Evolutionary conservation across 2,329 filamentous ascomycete genomes (phyloP), one percentile per base, ranked within the genome.

Genomic region (Penicillium brevicompactum): DNA sequence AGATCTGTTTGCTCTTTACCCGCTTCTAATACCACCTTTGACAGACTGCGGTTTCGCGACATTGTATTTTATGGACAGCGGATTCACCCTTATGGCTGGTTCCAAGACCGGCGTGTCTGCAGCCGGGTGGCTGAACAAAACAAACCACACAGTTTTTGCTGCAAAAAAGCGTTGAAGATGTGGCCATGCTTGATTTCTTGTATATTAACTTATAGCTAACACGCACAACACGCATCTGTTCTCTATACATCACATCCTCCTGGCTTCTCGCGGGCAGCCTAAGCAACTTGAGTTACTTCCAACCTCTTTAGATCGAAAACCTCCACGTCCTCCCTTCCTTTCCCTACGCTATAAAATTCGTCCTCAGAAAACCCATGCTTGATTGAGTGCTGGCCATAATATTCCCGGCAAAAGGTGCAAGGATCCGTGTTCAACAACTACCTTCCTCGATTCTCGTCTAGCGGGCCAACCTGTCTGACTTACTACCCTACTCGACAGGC

Each of bases 31-130:
- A 63, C 64, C 65, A 59, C 60, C 62, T 62, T 58, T 51, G 51
- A 58, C 56, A 56, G 64, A 57, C 59, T 51, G 49, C 60, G 62
- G 57, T 58, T 60, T 63, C 57, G 65, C 69, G 42, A 38, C 48
- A 64, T 62, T 65, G 55, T 67, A 61, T 64, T 67, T 67, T 64
- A 60, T 59, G 60, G 50, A 63, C 58, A 59, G 63, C 62, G 65
- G 47, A 61, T 58, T 52, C 18, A 40, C 40, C 5, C 18, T 40
- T 14, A 47, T 32, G 11, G 43, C 43, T 40, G 43, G 63, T 62
- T 64, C 55, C 59, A 57, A 58, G 62, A 64, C 53, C 56, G 58
- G 61, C 59, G 53, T 63, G 53, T 59, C 48, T 60, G 37, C 51
- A 56, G 50, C 52, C 41, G 32, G n/a, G 16, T 44, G 46, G 42